Conservation (phyloP, 2,329 filamentous ascomycete genomes). For the Ophiostoma angusticollis region DNA sequence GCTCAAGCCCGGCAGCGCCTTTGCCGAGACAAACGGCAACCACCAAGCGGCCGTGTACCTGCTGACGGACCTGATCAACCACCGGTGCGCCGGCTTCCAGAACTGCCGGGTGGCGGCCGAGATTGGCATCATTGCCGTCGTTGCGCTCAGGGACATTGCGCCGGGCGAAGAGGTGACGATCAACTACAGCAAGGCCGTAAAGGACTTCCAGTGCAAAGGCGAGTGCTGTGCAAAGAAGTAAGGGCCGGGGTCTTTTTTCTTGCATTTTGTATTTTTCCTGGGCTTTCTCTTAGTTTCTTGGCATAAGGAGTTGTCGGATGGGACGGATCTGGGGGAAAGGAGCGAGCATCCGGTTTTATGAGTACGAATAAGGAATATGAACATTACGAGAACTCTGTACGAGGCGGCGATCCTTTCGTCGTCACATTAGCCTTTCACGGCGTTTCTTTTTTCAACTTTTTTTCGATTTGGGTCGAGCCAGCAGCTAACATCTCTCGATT, state of each 20-base stretch:
- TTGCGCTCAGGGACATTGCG: constrained; percentile 18
- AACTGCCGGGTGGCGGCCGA: constrained; percentile 19
- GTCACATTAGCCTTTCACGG: no score
- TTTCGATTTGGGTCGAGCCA: no score
- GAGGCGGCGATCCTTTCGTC: no score
- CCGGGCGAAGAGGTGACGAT: constrained; percentile 25
- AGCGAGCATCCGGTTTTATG: background rate
- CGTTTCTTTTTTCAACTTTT: constrained; percentile 2
- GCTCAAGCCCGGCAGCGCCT: constrained; percentile 7
- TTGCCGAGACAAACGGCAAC: constrained; percentile 4
- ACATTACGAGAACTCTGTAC: no score
- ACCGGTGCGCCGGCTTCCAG: constrained; percentile 19
- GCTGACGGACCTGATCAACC: constrained; percentile 21
- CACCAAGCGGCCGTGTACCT: constrained; percentile 15
- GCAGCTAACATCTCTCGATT: no score
- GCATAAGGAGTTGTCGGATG: constrained; percentile 1
- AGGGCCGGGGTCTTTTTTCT: no score
- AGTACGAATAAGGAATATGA: background rate
- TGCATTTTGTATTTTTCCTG: background rate
- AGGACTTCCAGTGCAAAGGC: constrained; percentile 20
- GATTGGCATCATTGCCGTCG: constrained; percentile 14
- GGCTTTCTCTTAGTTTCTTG: constrained; percentile 3
- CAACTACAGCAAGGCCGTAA: constrained; percentile 20
- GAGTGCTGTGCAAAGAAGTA: constrained; percentile 10
- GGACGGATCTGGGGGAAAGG: no score